Base-by-base conservation (phyloP, 2,329 filamentous ascomycete species). In the Aspergillus neotritici region DNA sequence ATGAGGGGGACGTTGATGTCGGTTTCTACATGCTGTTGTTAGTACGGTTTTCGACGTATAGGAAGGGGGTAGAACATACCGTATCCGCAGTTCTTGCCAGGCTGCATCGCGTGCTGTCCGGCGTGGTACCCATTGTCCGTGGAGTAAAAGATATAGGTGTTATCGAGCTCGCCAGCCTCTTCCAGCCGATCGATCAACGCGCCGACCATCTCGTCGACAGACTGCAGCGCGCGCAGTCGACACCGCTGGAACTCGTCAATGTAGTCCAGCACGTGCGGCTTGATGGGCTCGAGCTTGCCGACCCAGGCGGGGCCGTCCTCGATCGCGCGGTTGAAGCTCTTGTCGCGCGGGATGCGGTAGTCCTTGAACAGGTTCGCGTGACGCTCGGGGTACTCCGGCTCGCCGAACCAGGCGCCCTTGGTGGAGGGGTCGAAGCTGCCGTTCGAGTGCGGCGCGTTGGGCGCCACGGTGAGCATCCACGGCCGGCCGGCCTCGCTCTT, bases 391-490 rank as follows among this genome's bases (percentile, higher is more conserved):
- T 47, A 60, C 15, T 55, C 57, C 2, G 60, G 57, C 30, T 54
- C 52, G 2, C 55, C 53, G 28, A 55, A 61, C 53, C 56, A 58
- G 5, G 46, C 50, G 4, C 48, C 49, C 3, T 50, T 38, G 5
- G 36, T 40, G 9, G 38, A 40, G 1, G 52, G 41, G 34, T 54
- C 49, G 29, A 41, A 30, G 17, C 53, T 53, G 8, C 55, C 58
- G 31, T 80, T 76, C 28, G 72, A 70, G 51, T 87, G 83, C 3
- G 83, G 83, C 0, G 77, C 82, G 10, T 82, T 74, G 0, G 83
- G 83, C 0, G 82, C 80, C 7, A 84, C 69, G 0, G 74, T 76
- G 2, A 87, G 56, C 58, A 86, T 86, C 65, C 84, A 87, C 0
- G 84, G 83, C 25, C 71, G 68, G 0, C 21, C 21, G 21, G 68